These are phyloP conservation scores for Penicillium steckii DNA, from an alignment of 495 filamentous ascomycete species.

Conservation along the genomic window DNA sequence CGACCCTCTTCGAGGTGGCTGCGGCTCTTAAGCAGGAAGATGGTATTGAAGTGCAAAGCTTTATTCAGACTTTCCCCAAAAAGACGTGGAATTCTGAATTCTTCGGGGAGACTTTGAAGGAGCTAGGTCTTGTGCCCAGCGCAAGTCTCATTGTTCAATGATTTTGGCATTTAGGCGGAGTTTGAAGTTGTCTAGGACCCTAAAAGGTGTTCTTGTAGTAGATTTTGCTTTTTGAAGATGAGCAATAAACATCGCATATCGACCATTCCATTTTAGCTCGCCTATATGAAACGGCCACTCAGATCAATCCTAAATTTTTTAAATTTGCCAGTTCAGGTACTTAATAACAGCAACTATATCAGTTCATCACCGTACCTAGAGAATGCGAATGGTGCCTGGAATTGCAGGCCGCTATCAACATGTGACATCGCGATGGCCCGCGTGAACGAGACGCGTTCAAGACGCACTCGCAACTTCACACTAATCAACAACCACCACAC, in stretches of 20 bases:
- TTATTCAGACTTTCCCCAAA: conserved; percentile 81
- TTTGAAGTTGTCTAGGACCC: neutral
- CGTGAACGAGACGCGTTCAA: conserved; percentile 30
- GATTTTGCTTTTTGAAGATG: conserved; percentile 9
- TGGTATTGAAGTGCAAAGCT: conserved; percentile 64
- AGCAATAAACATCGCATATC: conserved; percentile 10
- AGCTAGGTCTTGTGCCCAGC: conserved; percentile 85
- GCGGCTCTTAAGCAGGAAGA: conserved; percentile 65
- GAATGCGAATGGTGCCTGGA: neutral
- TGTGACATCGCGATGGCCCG: conserved; percentile 42
- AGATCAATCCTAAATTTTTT: too few relatives aligned
- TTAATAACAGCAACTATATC: too few relatives aligned
- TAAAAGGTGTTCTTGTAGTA: neutral
- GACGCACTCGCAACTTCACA: conserved; percentile 12
- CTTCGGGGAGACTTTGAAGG: conserved; percentile 88
- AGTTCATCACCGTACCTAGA: too few relatives aligned
- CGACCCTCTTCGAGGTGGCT: conserved; percentile 92
- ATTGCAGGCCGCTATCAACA: conserved; percentile 29
- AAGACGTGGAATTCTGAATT: conserved; percentile 79
- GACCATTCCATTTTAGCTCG: too few relatives aligned
- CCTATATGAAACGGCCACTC: too few relatives aligned
- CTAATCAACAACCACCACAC: conserved; percentile 8
- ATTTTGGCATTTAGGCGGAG: too few relatives aligned
- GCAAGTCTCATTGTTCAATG: conserved; percentile 77
- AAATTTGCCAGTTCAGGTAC: too few relatives aligned